Conservation (phyloP, 352 stramenopile genomes). For the Plasmopara halstedii region DNA sequence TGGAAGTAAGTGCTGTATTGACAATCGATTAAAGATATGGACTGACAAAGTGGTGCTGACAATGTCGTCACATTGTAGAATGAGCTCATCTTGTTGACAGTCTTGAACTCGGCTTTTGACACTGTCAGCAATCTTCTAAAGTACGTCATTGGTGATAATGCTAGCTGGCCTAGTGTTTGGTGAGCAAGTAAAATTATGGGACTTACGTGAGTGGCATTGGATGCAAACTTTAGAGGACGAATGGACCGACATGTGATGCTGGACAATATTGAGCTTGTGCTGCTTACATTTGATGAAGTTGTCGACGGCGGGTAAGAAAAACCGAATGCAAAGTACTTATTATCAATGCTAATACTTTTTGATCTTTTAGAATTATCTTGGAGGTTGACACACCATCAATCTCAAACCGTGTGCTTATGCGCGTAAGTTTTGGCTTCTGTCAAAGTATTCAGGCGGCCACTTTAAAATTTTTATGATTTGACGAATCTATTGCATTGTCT, state of each 20-base stretch:
- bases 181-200: no score
- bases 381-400: constrained; percentile 85
- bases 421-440: constrained; percentile 35
- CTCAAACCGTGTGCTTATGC: constrained; percentile 88
- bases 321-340: not conserved
- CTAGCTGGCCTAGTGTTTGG: not conserved
- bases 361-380: constrained; percentile 66
- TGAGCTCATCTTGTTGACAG: constrained; percentile 81
- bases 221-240: constrained; percentile 39
- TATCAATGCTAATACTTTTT: constrained; percentile 1
- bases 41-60: not conserved
- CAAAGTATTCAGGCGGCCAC: not conserved
- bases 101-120: constrained; percentile 82
- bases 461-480: not conserved
- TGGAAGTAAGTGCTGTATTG: constrained; percentile 39
- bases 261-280: constrained; percentile 87
- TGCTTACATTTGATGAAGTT: constrained; percentile 87
- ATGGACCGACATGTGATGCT: constrained; percentile 85
- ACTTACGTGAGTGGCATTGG: not conserved
- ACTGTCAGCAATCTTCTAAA: constrained; percentile 81
- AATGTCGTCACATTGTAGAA: constrained; percentile 37
- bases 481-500: constrained; percentile 6
- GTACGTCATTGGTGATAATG: constrained; percentile 34
- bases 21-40: not conserved
- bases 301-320: constrained; percentile 75